phyloP scores from a whole-genome alignment of 768 basidiomycete genomes.

The Gymnopilus dilepis region DNA sequence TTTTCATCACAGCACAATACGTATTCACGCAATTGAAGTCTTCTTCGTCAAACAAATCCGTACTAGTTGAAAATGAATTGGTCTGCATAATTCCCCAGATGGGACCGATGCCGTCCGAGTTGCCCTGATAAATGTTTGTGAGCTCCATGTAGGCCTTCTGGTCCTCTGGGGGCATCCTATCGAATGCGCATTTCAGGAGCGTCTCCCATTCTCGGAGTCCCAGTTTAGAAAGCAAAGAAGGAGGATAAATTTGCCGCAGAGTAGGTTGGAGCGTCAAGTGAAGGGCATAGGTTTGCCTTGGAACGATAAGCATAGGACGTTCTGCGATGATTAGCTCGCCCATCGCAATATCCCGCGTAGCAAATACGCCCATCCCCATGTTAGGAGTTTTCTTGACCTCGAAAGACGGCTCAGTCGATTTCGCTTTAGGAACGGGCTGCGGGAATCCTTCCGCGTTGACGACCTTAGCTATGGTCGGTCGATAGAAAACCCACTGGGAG shows the following conservation, averaged over 20 bases:
- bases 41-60: background rate
- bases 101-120: slow-evolving; percentile 38
- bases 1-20: slow-evolving; percentile 24
- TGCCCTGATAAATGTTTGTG: slow-evolving; percentile 32
- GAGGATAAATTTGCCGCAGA: background rate
- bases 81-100: slow-evolving; percentile 34
- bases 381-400: background rate
- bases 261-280: background rate
- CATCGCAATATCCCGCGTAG: background rate
- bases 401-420: background rate
- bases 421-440: slow-evolving; percentile 1
- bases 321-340: slow-evolving; percentile 14
- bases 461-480: slow-evolving; percentile 4
- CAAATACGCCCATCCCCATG: slow-evolving; percentile 4
- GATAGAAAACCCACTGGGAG: slow-evolving; percentile 9
- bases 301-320: slow-evolving; percentile 14
- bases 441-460: slow-evolving; percentile 11
- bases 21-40: background rate
- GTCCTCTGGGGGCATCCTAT: slow-evolving; percentile 17
- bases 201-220: background rate
- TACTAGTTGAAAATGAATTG: slow-evolving; percentile 23
- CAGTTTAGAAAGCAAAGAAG: background rate
- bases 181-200: background rate
- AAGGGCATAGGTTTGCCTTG: background rate
- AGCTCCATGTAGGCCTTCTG: slow-evolving; percentile 28